Evolutionary conservation across 2,329 filamentous ascomycete species (phyloP), one percentile per base, ranked within the genome.

Genomic region (Leptographium flavum): DNA sequence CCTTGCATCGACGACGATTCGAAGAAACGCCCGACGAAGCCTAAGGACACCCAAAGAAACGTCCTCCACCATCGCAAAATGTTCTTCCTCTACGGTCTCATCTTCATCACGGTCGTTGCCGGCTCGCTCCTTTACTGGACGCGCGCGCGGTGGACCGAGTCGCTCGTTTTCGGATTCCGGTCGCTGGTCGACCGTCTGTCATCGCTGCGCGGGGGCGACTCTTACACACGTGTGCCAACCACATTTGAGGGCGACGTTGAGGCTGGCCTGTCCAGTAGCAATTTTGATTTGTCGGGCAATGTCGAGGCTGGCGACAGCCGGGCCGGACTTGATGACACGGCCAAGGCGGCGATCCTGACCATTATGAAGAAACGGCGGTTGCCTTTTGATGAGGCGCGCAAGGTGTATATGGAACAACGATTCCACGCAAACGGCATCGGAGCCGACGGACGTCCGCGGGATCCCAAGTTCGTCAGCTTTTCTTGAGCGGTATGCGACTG

Each of bases 391-490:
- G 87, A 95, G 66, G 92, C 90, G 33, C 74, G 92, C 54, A 74
- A 85, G 56, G 73, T 87, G 39, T 93, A 84, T 60, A 92, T 87
- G 65, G 83, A 95, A 66, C 78, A 83, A 55, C 71, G 80, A 47
- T 94, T 98, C 65, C 79, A 78, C 59, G 87, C 80, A 59, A 86
- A 94, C 56, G 84, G 85, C 43, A 95, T 98, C 59, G 87, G 81
- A 1, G 73, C 83, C 5, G 92, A 98, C 63, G 92, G 92, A 5
- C 67, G 81, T 55, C 92, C 92, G 50, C 74, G 79, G 59, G 90
- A 96, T 67, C 87, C 88, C 50, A 95, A 95, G 68, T 94, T 94
- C 59, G 87, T 96, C 48, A 93, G 85, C 59, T 96, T 96, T 64
- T 85, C 81, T 48, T 83, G n/a, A n/a, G n/a, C n/a, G n/a, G n/a